phyloP scores from a whole-genome alignment of 148 eudicot genomes.

The Agrostemma githago region DNA sequence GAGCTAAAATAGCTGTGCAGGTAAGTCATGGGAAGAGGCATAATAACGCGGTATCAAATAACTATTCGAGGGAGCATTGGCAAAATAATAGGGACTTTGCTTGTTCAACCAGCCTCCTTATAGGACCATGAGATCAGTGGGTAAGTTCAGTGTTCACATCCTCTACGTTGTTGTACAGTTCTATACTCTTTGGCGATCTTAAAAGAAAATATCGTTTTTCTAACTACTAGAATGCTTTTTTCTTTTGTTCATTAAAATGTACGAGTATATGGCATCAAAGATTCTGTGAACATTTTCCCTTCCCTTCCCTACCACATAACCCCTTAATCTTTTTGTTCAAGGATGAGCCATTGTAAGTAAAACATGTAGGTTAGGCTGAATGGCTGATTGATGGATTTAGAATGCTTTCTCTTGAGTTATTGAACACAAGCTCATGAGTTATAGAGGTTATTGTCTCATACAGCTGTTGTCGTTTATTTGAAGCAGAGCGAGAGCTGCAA shows the following conservation, averaged over 20 bases:
- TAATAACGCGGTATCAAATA: conserved; percentile 51
- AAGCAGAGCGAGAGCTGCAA: too few relatives aligned
- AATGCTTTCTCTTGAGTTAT: neutral
- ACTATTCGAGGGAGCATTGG: conserved; percentile 67
- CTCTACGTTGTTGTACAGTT: conserved; percentile 8
- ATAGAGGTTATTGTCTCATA: neutral
- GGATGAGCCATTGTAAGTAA: neutral
- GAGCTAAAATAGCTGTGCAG: conserved; percentile 43
- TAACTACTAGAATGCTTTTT: neutral
- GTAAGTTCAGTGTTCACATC: conserved; percentile 27
- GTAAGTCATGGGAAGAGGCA: conserved; percentile 51
- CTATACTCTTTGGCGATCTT: conserved; percentile 3
- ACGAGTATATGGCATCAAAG: conserved; percentile 6
- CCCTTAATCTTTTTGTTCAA: conserved; percentile 36
- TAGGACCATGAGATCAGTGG: conserved; percentile 45
- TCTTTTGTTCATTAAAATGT: neutral
- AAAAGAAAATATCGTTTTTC: neutral
- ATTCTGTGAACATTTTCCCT: conserved; percentile 52
- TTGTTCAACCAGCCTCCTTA: conserved; percentile 73
- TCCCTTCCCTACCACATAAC: conserved; percentile 58
- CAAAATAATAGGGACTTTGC: conserved; percentile 62
- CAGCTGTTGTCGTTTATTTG: neutral
- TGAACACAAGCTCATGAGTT: neutral
- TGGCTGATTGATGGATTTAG: neutral
- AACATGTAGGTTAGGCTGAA: neutral